Evolutionary conservation across 345 rosid genomes (phyloP), one percentile per base, ranked within the genome.

Genomic region (Balakata baccata): DNA sequence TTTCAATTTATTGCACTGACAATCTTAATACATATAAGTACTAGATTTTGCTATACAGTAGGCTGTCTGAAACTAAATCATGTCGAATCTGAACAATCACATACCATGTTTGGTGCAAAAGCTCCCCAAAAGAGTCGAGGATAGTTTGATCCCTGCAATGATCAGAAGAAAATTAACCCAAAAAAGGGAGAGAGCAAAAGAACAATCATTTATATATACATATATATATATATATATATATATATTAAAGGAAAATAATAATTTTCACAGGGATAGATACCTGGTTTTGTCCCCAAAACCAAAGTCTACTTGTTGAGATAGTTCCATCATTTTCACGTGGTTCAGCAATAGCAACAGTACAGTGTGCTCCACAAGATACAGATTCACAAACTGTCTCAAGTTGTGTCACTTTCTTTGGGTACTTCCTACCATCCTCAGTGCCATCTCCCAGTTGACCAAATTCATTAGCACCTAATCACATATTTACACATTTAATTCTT

Each of bases 281-380:
- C 92, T 92, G 99, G 83, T 95, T 93, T 87, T 95, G 99, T 14
- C 99, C 99, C 98, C 99, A 95, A 86, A 95, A 89, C 97, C 99
- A 93, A 56, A 95, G 97, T 72, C 99, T 89, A 20, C 92, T 82
- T 0, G 64, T 77, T 51, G 94, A 87, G 65, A 86, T 76, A 67
- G 87, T 83, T 73, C 91, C 96, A 74, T 89, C 94, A 77, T 89
- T 93, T 59, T 87, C 86, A 77, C 86, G 84, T 60, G 98, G 92
- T 61, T 88, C 90, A 0, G 94, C 97, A 75, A 95, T 82, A 78
- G 96, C 96, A 61, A 89, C 97, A 45, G 97, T 88, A 79, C 98
- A 95, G 78, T 91, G 90, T 46, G 93, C 97, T 78, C 99, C 97
- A 87, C 97, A 95, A 47, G 98, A 84, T 65, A 91, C 93, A 68